Evolutionary conservation across 2,329 filamentous ascomycete genomes (phyloP), one percentile per base, ranked within the genome.

Genomic region (Blastomyces parvus): DNA sequence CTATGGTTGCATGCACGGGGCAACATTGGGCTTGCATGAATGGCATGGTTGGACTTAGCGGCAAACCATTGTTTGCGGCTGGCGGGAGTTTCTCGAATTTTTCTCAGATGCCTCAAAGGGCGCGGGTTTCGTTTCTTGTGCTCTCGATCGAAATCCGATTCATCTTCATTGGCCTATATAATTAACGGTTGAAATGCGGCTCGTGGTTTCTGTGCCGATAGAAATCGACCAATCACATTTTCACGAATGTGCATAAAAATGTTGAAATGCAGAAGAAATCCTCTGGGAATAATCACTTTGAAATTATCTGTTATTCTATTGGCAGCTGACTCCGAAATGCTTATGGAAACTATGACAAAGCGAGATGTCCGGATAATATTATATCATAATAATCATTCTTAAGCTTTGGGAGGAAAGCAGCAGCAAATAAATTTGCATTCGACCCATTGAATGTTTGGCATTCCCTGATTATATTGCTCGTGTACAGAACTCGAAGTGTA

Each of bases 11-110:
- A 36, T 46, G 58, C 58, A 59, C 36, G 40, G 55, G 25, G 56
- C 36, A 42, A 59, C 56, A 59, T 59, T 3, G 22, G 58, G 40
- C 58, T 33, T 59, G 42, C 58, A 59, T 59, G 58, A 46, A 59
- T 59, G 27, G 58, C 19, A 33, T 59, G 58, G 22, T 33, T 42
- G 42, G 25, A 17, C 38, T 58, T 56, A n/a, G 53, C 19, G 19
- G 30, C n/a, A 30, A n/a, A 11, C 11, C 25, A 27, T 14, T 58
- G 55, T 40, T n/a, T 38, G 53, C 42, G 13, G 56, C n/a, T 19
- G 25, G 22, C 11, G 11, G 56, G 17, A 4, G 8, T 9, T 17
- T 38, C 25, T 19, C 44, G n/a, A 14, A 19, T 22, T 27, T 27
- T 59, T 33, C 36, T 42, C n/a, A 33, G 22, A 14, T 14, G 8